phyloP scores from a whole-genome alignment of 106 monocot species.

The Allium sativum region DNA sequence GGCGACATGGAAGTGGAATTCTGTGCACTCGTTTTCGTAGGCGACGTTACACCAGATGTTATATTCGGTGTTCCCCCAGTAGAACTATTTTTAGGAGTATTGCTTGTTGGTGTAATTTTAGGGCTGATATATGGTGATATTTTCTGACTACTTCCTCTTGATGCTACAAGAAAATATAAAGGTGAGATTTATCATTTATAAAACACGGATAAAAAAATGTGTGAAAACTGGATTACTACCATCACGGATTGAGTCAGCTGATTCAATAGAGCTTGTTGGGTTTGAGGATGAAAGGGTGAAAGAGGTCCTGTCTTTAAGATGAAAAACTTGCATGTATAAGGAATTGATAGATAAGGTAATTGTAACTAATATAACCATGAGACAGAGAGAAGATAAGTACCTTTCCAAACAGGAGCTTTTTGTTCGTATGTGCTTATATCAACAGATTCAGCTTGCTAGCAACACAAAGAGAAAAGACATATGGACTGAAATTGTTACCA shows the following conservation, averaged over 20 bases:
- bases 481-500: neutral
- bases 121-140: conserved; percentile 47
- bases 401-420: conserved; percentile 37
- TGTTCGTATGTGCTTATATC: conserved; percentile 32
- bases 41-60: conserved; percentile 45
- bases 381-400: conserved; percentile 13
- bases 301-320: conserved; percentile 27
- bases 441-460: conserved; percentile 30
- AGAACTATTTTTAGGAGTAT: conserved; percentile 45
- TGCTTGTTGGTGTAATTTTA: conserved; percentile 26
- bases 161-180: conserved; percentile 4
- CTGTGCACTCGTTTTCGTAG: conserved; percentile 36
- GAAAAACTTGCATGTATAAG: conserved; percentile 1
- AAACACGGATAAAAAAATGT: neutral
- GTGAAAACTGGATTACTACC: conserved; percentile 9
- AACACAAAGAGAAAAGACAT: conserved; percentile 6
- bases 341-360: neutral
- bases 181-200: neutral
- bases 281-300: conserved; percentile 10
- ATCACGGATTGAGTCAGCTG: conserved; percentile 8
- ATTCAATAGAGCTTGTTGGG: conserved; percentile 16
- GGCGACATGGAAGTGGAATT: conserved; percentile 26
- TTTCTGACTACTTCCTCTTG: conserved; percentile 14
- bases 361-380: neutral
- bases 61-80: conserved; percentile 34